Base-by-base conservation (phyloP, 495 filamentous ascomycete genomes). In the Penicillium malachiteum region DNA sequence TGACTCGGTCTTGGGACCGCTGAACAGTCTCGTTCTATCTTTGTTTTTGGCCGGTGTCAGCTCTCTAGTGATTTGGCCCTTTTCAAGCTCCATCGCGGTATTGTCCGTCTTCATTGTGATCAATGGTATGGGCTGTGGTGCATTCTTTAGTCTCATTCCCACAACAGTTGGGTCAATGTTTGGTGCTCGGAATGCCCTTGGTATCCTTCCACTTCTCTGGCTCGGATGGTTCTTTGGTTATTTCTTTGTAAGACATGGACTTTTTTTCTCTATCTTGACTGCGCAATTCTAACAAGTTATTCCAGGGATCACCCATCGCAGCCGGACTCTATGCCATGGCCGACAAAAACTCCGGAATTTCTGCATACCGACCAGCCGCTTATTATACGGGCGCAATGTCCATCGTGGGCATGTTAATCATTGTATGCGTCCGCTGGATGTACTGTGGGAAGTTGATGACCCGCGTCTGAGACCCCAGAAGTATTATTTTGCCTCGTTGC, bases 141-240 rank as follows among this genome's bases (percentile, higher is more conserved):
- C 53, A 34, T 55, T 55, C 30, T 55, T 55, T 44, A 55, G 53
- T 14, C 53, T 55, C 0, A 49, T 55, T 14, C 53, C 53, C 1
- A 47, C 53, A 38, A 45, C 53, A 1, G 53, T 55, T 18, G 53
- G 53, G 11, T 55, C 53, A 2, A 55, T 55, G 53, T 55, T 55
- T 9, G 53, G 53, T 33, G 44, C 45, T 14, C 44, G 48, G n/a
- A 55, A 55, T 34, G 45, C 53, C 10, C 30, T 55, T 44, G 53
- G 53, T 18, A 47, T 55, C 13, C 37, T 55, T 11, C 53, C 53
- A 21, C 34, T 55, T 13, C 37, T 55, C n/a, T 55, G 53, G 53
- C 41, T 44, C 10, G 53, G 53, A 48, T 55, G 53, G 53, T 55
- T 55, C 37, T 55, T 55, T 38, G 53, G 53, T 21, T 55, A 55